Evolutionary conservation across 371 early-diverging fungal genomes (phyloP).

Genomic region (Batrachochytrium dendrobatidis): DNA sequence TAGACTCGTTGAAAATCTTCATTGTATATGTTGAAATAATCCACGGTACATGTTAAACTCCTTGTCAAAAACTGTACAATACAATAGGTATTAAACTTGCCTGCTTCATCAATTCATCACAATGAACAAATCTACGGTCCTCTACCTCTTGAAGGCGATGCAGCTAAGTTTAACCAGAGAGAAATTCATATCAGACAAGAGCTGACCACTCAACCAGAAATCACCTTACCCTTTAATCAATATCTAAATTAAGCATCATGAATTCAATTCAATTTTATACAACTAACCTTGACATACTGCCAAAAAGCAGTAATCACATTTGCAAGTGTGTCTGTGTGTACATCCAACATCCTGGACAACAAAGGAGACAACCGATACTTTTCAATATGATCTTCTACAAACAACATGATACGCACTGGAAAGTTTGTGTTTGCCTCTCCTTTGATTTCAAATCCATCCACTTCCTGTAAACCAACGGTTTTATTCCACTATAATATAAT

Average conservation of each 20-base stretch:
- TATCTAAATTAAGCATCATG: background rate
- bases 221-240: background rate
- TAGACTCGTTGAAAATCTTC: constrained; percentile 60
- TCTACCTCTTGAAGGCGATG: constrained; percentile 77
- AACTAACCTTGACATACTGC: constrained; percentile 84
- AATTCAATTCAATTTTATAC: background rate
- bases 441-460: constrained; percentile 89
- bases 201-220: background rate
- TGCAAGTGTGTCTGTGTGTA: constrained; percentile 64
- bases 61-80: constrained; percentile 4
- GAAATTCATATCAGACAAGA: background rate
- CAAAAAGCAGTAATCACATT: constrained; percentile 82
- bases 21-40: background rate
- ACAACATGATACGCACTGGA: constrained; percentile 67
- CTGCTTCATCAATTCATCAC: constrained; percentile 46
- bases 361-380: constrained; percentile 69
- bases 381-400: constrained; percentile 68
- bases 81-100: constrained; percentile 21
- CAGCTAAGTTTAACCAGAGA: constrained; percentile 25
- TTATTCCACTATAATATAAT: constrained; percentile 54
- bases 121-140: constrained; percentile 60
- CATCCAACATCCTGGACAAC: constrained; percentile 62
- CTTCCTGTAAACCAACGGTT: constrained; percentile 48
- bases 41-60: background rate
- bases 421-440: constrained; percentile 78